Evolutionary conservation across 1,284 basidiomycete species (phyloP), one percentile per base, ranked within the genome.

Genomic region (Cutaneotrichosporon sp.): DNA sequence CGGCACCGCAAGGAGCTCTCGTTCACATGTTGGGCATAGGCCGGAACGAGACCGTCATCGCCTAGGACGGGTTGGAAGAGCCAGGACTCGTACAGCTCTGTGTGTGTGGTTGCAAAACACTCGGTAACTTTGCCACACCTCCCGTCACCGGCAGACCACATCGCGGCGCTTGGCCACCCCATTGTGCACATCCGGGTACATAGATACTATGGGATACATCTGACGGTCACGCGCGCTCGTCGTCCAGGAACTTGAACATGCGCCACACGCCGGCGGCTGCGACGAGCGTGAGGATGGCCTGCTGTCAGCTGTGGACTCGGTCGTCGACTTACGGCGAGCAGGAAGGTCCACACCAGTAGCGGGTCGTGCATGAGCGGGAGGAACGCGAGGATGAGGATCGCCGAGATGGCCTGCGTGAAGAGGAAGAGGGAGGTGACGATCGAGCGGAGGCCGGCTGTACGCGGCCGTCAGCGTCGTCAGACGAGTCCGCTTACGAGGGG

Each of bases 351-450:
- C 16, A 72, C 66, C 11, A 72, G 62, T 7, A 63, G 63, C 13
- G 70, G 70, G 54, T 72, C 70, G 16, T 60, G 56, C 66, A 70
- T 69, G 43, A 71, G 38, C 13, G 71, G 69, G 14, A 69, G 43
- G 53, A 72, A 67, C 4, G 60, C 36, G 14, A 72, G 59, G 14
- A 72, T 67, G 9, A 65, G 42, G 9, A 53, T 50, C 5, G 66
- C 57, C 29, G 62, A 65, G 25, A 66, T 54, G 10, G 68, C 68
- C 55, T 68, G 62, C n/a, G 58, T 69, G 63, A 69, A 71, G 20
- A 69, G 60, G 58, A 69, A 68, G 20, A 70, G 46, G 14, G 69
- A 55, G 20, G 67, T 70, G 49, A 70, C 65, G 43, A 72, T 68
- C 13, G 70, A 67, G 24, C 67, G 65, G 9, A 72, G 59, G 4